These are phyloP conservation scores for Coniochaeta ligniaria DNA, from an alignment of 2,329 filamentous ascomycete genomes.

Conservation along the genomic window DNA sequence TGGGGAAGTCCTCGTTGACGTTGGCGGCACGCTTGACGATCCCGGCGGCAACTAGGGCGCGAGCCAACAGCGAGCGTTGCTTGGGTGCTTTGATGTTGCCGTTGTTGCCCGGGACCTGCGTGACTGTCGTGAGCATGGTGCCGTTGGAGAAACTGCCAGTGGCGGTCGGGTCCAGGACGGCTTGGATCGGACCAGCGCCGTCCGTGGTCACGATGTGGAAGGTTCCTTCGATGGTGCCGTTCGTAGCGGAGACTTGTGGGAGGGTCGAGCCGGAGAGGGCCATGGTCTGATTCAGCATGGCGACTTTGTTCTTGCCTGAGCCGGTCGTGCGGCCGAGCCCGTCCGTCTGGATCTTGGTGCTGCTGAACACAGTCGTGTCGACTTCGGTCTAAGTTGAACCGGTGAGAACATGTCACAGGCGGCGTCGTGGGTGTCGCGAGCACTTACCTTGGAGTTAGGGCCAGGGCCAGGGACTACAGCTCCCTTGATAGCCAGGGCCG, in stretches of 20 bases:
- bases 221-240: slow-evolving; percentile 25
- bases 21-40: slow-evolving; percentile 16
- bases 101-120: slow-evolving; percentile 26
- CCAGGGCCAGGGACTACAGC: slow-evolving; percentile 31
- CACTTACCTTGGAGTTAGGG: slow-evolving; percentile 22
- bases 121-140: slow-evolving; percentile 17
- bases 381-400: slow-evolving; percentile 24
- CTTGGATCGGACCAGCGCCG: slow-evolving; percentile 29
- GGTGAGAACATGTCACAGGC: not conserved
- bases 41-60: not conserved
- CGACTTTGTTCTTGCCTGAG: slow-evolving; percentile 26
- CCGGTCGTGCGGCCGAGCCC: slow-evolving; percentile 29
- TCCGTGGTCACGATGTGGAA: slow-evolving; percentile 34
- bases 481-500: slow-evolving; percentile 32
- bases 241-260: slow-evolving; percentile 26
- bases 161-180: slow-evolving; percentile 28
- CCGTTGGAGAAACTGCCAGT: slow-evolving; percentile 25
- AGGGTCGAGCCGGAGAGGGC: slow-evolving; percentile 27
- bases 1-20: slow-evolving; percentile 16
- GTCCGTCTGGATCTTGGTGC: slow-evolving; percentile 23
- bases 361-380: slow-evolving; percentile 36
- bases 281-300: slow-evolving; percentile 23
- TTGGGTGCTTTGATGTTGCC: slow-evolving; percentile 6
- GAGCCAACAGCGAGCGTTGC: not conserved
- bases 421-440: not conserved